Base-by-base conservation (phyloP, 1,284 basidiomycete species). In the Nidula niveotomentosa region DNA sequence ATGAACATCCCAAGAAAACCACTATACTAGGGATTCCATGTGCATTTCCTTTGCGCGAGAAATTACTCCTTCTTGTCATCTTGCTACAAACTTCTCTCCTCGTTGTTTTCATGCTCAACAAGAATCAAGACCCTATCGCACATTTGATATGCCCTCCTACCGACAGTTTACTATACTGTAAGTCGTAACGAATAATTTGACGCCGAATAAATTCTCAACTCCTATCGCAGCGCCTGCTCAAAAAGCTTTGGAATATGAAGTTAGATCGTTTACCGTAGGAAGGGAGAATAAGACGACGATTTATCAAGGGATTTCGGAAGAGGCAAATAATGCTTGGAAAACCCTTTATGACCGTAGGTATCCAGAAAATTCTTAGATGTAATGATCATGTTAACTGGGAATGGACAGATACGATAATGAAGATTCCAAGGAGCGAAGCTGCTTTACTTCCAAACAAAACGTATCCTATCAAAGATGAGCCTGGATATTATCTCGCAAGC, bases 391-490 rank as follows among this genome's bases (percentile, higher is more conserved):
- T n/a, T n/a, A 8, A 54, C 39, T 7, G 10, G 41, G 30, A 46
- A 47, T 23, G 12, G n/a, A 35, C 41, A 63, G 65, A 60, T 55
- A 55, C 57, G 13, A 59, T 67, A 17, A 57, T 63, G 45, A 59
- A 64, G 46, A 61, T 70, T 18, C 58, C 63, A 9, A 58, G 58
- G 34, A 57, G 49, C 10, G 57, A 68, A 47, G 69, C 67, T 36
- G 47, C 57, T 17, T 54, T 60, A 15, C 59, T 70, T 15, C 60
- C 62, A 10, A 69, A 69, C 50, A 61, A 58, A 45, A 69, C 66
- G n/a, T 57, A 57, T 17, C 59, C 63, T n/a, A 62, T 68, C 46
- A 56, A 60, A 10, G 61, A 61, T 36, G 60, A 65, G 33, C 60
- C 64, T 13, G 60, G 57, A 6, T 58, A 69, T 36, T 69, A 68